Evolutionary conservation across 1,139 yeast species (phyloP).

Genomic region (Diutina rugosa): DNA sequence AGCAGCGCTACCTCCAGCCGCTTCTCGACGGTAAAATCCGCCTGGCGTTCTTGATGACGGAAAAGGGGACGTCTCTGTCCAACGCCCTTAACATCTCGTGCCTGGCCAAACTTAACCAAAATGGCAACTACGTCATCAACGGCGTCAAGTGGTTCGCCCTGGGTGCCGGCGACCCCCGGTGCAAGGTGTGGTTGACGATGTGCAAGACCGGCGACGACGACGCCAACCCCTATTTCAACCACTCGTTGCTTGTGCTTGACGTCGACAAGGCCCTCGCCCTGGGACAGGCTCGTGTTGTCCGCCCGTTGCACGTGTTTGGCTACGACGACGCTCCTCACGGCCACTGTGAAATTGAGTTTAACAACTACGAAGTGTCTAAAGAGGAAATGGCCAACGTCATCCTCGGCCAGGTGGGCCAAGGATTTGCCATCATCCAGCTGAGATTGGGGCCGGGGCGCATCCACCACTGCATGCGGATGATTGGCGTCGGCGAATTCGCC

Average conservation of each 20-base stretch:
- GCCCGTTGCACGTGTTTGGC: slow-evolving; percentile 51
- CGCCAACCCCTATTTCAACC: slow-evolving; percentile 32
- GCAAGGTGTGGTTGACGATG: slow-evolving; percentile 54
- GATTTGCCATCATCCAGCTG: slow-evolving; percentile 58
- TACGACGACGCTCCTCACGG: slow-evolving; percentile 70
- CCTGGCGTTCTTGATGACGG: slow-evolving; percentile 65
- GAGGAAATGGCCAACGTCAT: slow-evolving; percentile 26
- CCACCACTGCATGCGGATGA: slow-evolving; percentile 62
- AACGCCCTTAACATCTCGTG: slow-evolving; percentile 55
- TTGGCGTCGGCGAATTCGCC: slow-evolving; percentile 57
- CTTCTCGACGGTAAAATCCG: slow-evolving; percentile 47
- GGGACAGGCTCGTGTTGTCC: slow-evolving; percentile 36
- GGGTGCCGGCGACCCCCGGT: slow-evolving; percentile 64
- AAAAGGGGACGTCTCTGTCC: slow-evolving; percentile 51
- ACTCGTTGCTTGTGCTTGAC: slow-evolving; percentile 48
- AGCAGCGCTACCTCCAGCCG: slow-evolving; percentile 41
- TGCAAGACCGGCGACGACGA: slow-evolving; percentile 37
- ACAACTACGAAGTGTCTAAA: slow-evolving; percentile 34
- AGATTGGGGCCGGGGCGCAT: slow-evolving; percentile 64
- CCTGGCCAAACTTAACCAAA: slow-evolving; percentile 27
- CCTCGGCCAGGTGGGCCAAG: slow-evolving; percentile 42
- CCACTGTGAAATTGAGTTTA: slow-evolving; percentile 50
- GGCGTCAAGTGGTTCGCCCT: slow-evolving; percentile 72
- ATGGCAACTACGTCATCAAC: slow-evolving; percentile 42
- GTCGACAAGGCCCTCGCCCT: slow-evolving; percentile 36